A percentile compares a stretch with the other conserved stretches of the same genome.
Conservation (phyloP, 345 rosid genomes). For the Salix brachista region DNA sequence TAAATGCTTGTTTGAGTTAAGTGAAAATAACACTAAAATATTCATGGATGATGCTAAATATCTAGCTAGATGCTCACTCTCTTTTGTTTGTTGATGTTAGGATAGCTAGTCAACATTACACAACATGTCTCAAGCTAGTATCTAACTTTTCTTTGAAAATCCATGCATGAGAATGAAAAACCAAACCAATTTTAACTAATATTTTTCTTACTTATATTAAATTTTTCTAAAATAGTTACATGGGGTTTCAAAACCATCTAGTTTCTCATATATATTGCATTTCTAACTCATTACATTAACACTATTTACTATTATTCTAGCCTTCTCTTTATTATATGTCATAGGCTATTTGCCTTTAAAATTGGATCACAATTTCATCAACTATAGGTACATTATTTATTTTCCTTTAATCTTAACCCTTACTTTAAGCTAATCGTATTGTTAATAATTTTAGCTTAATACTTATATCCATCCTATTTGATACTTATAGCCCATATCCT, state of each 20-base stretch:
- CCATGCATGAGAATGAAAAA: background rate
- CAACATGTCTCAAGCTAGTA: constrained; percentile 99
- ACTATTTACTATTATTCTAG: background rate
- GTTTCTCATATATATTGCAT: too few species aligned
- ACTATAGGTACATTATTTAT: too few species aligned
- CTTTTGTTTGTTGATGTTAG: constrained; percentile 92
- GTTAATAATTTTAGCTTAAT: too few species aligned
- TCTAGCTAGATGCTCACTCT: constrained; percentile 73
- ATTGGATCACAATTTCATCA: too few species aligned
- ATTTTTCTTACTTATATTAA: constrained; percentile 26
- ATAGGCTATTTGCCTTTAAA: too few species aligned
- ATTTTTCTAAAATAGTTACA: constrained; percentile 29
- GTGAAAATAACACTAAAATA: constrained; percentile 89
- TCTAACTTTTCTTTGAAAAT: constrained; percentile 8
- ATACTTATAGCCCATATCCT: too few species aligned
- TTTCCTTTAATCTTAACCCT: too few species aligned
- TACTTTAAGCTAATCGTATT: too few species aligned
- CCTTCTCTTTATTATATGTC: background rate
- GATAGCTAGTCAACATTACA: constrained; percentile 95
- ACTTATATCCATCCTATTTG: too few species aligned
- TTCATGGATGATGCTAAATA: constrained; percentile 86
- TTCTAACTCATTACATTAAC: too few species aligned
- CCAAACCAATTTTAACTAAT: background rate
- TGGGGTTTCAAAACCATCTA: background rate
- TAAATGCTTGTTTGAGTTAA: constrained; percentile 81